Base-by-base conservation (phyloP, 2,329 filamentous ascomycete species). In the Talaromyces albobiverticillius region DNA sequence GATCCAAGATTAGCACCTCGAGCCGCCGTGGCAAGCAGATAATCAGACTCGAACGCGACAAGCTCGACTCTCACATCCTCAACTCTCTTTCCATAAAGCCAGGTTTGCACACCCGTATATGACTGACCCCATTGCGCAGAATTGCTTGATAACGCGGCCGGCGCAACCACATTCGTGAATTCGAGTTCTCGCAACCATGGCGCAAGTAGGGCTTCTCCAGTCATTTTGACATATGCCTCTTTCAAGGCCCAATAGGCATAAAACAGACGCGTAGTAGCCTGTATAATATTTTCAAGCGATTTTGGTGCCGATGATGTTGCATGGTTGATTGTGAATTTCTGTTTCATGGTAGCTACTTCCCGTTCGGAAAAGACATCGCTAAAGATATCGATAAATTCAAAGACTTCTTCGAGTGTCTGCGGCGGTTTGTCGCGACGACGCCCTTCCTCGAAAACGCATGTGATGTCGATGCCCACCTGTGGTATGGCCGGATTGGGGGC, bases 181-280 rank as follows among this genome's bases (percentile, higher is more conserved):
- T 86, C 83, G 20, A 86, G 66, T 41, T 83, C 74, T 53, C 76
- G 75, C 31, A 86, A 70, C 84, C 83, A 86, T 2, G 75, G 72
- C 1, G 83, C 84, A 7, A 86, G 70, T 16, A 87, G 68, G 0
- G 82, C 84, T 63, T 86, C 83, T 6, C 84, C 84, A 4, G 82
- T 82, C 63, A 87, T 80, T 70, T 86, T 87, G 64, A 86, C 81
- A 67, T 85, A 86, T 1, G 84, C 82, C 63, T 87, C 84, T 63
- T 86, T 86, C 53, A 84, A 78, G 60, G 80, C 82, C 79, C 83
- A 87, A 62, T 80, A 84, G 0, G 82, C 79, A 60, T 85, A 87
- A 64, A 87, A 87, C 1, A 82, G 72, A 0, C 84, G 74, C 18
- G 85, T 65, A 46, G 84, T 82, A 16, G 80, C 78, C 32, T 80